Conservation (phyloP, 306 rosid genomes). For the Vigna trinervia region DNA sequence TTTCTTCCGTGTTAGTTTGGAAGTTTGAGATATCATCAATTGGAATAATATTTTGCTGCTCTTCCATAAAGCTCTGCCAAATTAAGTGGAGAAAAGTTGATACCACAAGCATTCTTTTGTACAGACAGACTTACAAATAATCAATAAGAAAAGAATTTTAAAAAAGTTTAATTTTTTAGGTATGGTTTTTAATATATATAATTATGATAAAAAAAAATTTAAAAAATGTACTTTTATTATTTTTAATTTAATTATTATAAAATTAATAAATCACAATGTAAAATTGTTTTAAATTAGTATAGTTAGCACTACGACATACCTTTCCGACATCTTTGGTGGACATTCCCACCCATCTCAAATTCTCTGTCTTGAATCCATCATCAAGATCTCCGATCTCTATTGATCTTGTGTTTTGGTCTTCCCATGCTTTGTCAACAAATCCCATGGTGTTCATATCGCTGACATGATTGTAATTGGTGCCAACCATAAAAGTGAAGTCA, state of each 20-base stretch:
- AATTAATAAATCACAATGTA: too few species aligned
- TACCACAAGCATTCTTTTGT: not conserved
- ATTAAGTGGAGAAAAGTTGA: not conserved
- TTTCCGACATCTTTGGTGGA: slow-evolving; percentile 66
- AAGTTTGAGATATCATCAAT: slow-evolving; percentile 65
- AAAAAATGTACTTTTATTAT: too few species aligned
- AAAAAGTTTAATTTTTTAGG: too few species aligned
- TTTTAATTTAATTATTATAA: too few species aligned
- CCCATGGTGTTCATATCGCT: slow-evolving; percentile 52
- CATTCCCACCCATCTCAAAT: slow-evolving; percentile 92
- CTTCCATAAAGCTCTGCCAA: slow-evolving; percentile 72
- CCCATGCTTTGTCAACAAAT: slow-evolving; percentile 63
- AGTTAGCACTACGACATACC: slow-evolving; percentile 52
- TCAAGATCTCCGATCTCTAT: slow-evolving; percentile 67
- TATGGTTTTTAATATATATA: too few species aligned
- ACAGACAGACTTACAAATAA: not conserved
- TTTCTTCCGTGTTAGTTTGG: slow-evolving; percentile 57
- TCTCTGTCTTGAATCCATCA: slow-evolving; percentile 64
- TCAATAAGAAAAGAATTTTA: too few species aligned
- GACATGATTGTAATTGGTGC: slow-evolving; percentile 44
- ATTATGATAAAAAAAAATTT: too few species aligned
- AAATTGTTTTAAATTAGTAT: too few species aligned
- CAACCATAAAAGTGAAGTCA: slow-evolving; percentile 79
- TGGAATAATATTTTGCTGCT: slow-evolving; percentile 76
- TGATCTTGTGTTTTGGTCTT: slow-evolving; percentile 56